Base-by-base conservation (phyloP, 805 yeast genomes). In the Spathaspora boniae region DNA sequence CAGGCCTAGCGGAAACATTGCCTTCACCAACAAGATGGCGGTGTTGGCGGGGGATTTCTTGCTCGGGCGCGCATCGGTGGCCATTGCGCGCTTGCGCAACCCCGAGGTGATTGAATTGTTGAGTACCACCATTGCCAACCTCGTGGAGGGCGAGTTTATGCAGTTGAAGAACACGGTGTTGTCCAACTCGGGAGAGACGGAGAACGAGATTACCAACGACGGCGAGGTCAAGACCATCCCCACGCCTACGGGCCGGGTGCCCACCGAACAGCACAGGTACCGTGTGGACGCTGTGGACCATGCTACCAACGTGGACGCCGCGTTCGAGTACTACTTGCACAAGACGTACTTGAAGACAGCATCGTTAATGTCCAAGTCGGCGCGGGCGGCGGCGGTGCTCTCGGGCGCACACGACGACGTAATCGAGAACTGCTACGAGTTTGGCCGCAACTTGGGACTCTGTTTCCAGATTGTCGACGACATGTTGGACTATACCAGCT, bases 131-230 rank as follows among this genome's bases (percentile, higher is more conserved):
- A 93, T 93, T 55, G 98, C 98, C 9, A 93, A 93, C 56, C 71
- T 93, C 41, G 98, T 93, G 1, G 98, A 93, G 64, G 98, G 98
- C 33, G 98, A 93, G 64, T 91, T 93, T 58, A 93, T 93, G 98
- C 98, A 93, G 65, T 75, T 93, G 68, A 89, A 91, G 50, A 93
- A 93, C 62, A 87, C 96, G 0, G 93, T 89, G 6, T 65, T 83
- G 27, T 74, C 69, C 41, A 77, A 76, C 22, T 54, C 70, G 33
- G n/a, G n/a, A n/a, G 24, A 25, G 9, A 5, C 6, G 6, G 12
- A 34, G 23, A 54, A 66, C 21, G 56, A 60, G 29, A 58, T 69
- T 15, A 65, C 70, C 39, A 86, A 75, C 43, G 74, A 65, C 37
- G 71, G 72, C 3, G 74, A 66, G 33, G 33, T 51, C 30, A 51